Conservation (phyloP, 106 monocot species). For the Phalaenopsis aphrodite region DNA sequence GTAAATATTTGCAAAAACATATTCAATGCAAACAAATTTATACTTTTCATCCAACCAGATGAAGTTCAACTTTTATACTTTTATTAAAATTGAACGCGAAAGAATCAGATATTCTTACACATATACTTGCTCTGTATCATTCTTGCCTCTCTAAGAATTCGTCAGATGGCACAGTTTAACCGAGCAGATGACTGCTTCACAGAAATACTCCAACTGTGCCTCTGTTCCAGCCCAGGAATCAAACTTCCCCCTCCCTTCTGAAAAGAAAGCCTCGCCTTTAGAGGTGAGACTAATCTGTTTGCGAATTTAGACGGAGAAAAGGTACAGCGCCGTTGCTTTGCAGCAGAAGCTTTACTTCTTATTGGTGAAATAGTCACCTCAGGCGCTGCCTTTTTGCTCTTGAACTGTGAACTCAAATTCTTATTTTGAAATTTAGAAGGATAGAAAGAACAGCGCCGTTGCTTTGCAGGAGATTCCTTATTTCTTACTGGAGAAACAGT, state of each 20-base stretch:
- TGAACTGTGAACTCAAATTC: conserved; percentile 33
- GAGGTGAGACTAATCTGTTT: conserved; percentile 54
- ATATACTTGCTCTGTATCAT: background rate
- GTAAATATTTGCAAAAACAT: no score
- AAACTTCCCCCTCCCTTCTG: conserved; percentile 13
- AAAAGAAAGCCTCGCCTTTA: conserved; percentile 46
- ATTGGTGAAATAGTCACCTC: conserved; percentile 6
- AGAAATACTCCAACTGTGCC: conserved; percentile 10
- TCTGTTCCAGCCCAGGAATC: conserved; percentile 37
- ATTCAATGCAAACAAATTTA: background rate
- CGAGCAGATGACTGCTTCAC: background rate
- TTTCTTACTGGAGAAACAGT: background rate
- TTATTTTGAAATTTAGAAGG: conserved; percentile 26
- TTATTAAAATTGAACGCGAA: background rate
- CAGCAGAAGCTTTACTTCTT: background rate
- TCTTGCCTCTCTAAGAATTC: background rate
- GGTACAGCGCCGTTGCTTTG: conserved; percentile 27
- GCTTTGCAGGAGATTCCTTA: background rate
- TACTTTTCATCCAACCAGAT: background rate
- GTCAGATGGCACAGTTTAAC: background rate
- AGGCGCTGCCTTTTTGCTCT: conserved; percentile 25
- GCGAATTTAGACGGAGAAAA: conserved; percentile 65
- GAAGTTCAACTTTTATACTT: background rate
- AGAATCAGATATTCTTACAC: conserved; percentile 1
- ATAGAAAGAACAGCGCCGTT: conserved; percentile 20